Evolutionary conservation across 495 filamentous ascomycete species (phyloP).

Genomic region (Diplogelasinospora grovesii): DNA sequence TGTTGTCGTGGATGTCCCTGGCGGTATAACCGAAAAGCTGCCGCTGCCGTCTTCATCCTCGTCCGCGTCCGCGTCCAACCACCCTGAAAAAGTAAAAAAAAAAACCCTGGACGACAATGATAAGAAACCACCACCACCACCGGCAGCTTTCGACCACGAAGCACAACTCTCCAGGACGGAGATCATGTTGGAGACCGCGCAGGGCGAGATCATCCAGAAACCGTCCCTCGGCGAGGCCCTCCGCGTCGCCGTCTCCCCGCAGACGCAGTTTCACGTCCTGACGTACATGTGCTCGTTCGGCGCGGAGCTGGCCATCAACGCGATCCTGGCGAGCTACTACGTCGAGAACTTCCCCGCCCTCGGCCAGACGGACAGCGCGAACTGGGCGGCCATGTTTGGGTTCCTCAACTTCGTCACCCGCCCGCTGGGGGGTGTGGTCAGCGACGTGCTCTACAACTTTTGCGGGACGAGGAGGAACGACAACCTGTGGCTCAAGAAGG

Average conservation of each 20-base stretch:
- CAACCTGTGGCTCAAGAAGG: slow-evolving; percentile 73
- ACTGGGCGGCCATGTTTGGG: slow-evolving; percentile 88
- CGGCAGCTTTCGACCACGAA: slow-evolving; percentile 39
- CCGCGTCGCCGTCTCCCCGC: slow-evolving; percentile 54
- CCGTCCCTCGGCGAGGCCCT: slow-evolving; percentile 57
- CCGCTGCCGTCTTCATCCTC: slow-evolving; percentile 11
- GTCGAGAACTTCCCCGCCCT: slow-evolving; percentile 66
- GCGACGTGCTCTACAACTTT: slow-evolving; percentile 62
- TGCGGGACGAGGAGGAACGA: no score
- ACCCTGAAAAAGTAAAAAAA: slow-evolving; percentile 34
- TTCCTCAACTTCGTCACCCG: slow-evolving; percentile 75
- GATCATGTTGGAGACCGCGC: slow-evolving; percentile 50
- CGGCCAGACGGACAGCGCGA: slow-evolving; percentile 62
- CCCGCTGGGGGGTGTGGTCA: slow-evolving; percentile 65
- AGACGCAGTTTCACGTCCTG: slow-evolving; percentile 58
- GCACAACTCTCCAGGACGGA: slow-evolving; percentile 47
- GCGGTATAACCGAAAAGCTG: slow-evolving; percentile 51
- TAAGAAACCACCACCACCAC: slow-evolving; percentile 23
- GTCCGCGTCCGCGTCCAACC: slow-evolving; percentile 23
- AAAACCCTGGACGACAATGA: slow-evolving; percentile 18
- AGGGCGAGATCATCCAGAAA: slow-evolving; percentile 57
- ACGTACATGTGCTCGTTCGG: slow-evolving; percentile 87
- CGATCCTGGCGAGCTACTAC: slow-evolving; percentile 75
- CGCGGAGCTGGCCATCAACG: slow-evolving; percentile 79
- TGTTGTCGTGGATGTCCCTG: slow-evolving; percentile 44